Percentiles rank a stretch among this genome's conserved stretches.
These are phyloP conservation scores for Kodamaea fukazawae DNA, from an alignment of 805 yeast genomes.

Conservation along the genomic window DNA sequence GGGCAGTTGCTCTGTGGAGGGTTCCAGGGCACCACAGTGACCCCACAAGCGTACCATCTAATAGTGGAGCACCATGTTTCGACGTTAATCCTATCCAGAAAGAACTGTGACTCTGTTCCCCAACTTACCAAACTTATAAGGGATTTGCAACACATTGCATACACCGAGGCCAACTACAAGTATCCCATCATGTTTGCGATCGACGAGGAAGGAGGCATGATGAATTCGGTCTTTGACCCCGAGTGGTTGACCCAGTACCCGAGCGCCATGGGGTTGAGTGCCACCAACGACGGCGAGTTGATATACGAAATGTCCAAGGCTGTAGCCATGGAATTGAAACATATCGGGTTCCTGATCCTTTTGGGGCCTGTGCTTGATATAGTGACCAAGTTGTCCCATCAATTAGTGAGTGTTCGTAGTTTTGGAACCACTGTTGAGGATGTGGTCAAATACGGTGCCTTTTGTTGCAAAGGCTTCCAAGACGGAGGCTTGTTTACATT, in stretches of 20 bases:
- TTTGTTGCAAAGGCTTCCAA: slow-evolving; percentile 51
- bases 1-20: slow-evolving; percentile 63
- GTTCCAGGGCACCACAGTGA: slow-evolving; percentile 53
- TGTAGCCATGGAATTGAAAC: slow-evolving; percentile 48
- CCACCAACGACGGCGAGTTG: slow-evolving; percentile 48
- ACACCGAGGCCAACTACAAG: slow-evolving; percentile 43
- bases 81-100: slow-evolving; percentile 49
- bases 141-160: slow-evolving; percentile 55
- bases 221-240: slow-evolving; percentile 55
- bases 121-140: slow-evolving; percentile 49
- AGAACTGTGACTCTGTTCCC: slow-evolving; percentile 48
- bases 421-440: slow-evolving; percentile 61
- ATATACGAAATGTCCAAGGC: slow-evolving; percentile 54
- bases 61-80: slow-evolving; percentile 51
- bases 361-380: slow-evolving; percentile 66
- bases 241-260: slow-evolving; percentile 55
- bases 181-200: slow-evolving; percentile 56
- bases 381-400: slow-evolving; percentile 53
- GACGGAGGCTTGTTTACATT: slow-evolving; percentile 54
- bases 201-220: slow-evolving; percentile 65
- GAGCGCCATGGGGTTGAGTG: slow-evolving; percentile 63
- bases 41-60: slow-evolving; percentile 50
- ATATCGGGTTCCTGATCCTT: slow-evolving; percentile 55
- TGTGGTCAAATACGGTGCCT: slow-evolving; percentile 52
- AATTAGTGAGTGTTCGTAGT: slow-evolving; percentile 57